Evolutionary conservation across 2,329 filamentous ascomycete species (phyloP), one percentile per base, ranked within the genome.

Genomic region (Metarhizium humberi): DNA sequence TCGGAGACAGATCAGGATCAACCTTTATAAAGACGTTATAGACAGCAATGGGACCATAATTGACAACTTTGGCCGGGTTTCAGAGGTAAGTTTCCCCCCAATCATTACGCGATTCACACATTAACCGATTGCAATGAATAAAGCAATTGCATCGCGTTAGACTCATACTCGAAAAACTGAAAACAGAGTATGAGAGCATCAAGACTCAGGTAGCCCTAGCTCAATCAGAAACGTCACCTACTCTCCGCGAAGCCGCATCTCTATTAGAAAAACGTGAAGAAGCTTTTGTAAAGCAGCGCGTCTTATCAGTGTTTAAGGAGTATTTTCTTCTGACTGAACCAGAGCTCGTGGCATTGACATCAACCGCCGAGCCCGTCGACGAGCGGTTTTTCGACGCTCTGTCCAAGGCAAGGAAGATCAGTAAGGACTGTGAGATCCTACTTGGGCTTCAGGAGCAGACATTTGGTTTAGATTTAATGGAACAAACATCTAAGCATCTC

Each of bases 1-100:
- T 3, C 81, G 94, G 52, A 84, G 92, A 6, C 86, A 89, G 56
- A 73, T 97, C 16, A 84, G 92, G 16, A 72, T 95, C 1, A 85
- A 95, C 66, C 78, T 95, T 1, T 91, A 97, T 67, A 92, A 88
- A 68, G 92, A 97, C 66, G 88, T 96, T 42, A 92, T 97, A 55
- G 84, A 92, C 60, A 91, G 88, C 71, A 96, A 97, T 81, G 91
- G 88, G 51, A 84, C 90, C 60, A 88, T 97, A 59, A 84, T 97
- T 56, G 78, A 82, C 54, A 90, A 96, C 67, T 97, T 97, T 71
- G 90, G 91, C 40, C 80, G 85, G 55, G 90, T 99, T 60, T 90
- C 92, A 34, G 89, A 95, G 79, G 89, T 92, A 71, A 67, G 78
- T 67, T 56, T 48, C 14, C n/a, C 49, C 36, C 32, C 16, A 30